Conservation (phyloP, 257 asterid species). For the Thymus mandschuricus region DNA sequence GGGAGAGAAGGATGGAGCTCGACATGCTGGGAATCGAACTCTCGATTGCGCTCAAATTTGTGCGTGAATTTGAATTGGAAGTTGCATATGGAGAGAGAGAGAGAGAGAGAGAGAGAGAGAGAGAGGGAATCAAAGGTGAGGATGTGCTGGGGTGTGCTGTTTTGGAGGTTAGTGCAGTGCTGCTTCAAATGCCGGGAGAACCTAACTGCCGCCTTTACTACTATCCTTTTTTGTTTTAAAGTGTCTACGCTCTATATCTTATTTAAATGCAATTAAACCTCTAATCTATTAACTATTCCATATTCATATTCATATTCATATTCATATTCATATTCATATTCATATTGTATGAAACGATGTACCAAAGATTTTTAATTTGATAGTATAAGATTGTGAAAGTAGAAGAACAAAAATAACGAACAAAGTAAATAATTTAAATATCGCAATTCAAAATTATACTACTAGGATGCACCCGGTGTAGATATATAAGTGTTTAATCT, state of each 20-base stretch:
- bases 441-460: no score
- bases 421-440: no score
- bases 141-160: not conserved
- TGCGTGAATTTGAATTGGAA: not conserved
- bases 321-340: no score
- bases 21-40: constrained; percentile 35
- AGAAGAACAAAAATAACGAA: no score
- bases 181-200: not conserved
- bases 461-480: no score
- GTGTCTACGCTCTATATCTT: not conserved
- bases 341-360: no score
- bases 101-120: not conserved
- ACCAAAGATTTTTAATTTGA: no score
- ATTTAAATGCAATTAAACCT: no score
- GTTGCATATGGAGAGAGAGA: not conserved
- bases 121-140: constrained; percentile 15
- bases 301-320: no score
- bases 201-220: not conserved
- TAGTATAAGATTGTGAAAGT: no score
- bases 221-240: not conserved
- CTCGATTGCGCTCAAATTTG: not conserved
- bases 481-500: no score
- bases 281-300: no score
- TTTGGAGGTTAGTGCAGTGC: constrained; percentile 18
- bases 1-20: constrained; percentile 41